Base-by-base conservation (phyloP, 345 rosid genomes). In the Laguncularia racemosa region DNA sequence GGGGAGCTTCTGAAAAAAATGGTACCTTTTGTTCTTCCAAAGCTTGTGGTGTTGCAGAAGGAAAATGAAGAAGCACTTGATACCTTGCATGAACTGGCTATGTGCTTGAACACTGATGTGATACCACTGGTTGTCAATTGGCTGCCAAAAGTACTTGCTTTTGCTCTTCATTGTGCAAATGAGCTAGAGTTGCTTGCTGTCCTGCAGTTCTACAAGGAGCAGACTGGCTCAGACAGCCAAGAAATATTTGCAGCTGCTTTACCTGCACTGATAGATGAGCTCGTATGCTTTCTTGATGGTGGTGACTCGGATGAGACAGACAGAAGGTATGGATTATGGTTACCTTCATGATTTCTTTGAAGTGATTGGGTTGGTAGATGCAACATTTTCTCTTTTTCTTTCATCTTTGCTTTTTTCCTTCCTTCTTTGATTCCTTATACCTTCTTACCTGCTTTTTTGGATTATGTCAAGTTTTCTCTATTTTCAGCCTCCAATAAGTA, bases 161-260 rank as follows among this genome's bases (percentile, higher is more conserved):
- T 80, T 83, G 91, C 96, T 67, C 95, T 89, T 52, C 84, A 81
- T 76, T 86, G 66, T 68, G 58, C 77, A 64, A 84, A 89, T 62
- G 83, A 78, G 63, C 79, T 63, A 58, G 79, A 72, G 55, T 74
- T 92, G 69, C 76, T 71, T 62, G 81, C 83, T 68, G 87, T 87
- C 50, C 76, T 92, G 76, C 84, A 84, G 65, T 84, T 89, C 71
- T 92, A 92, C 81, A 78, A 81, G 33, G 79, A 76, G 56, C 89
- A 83, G 58, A 83, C 75, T 76, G 89, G 93, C 72, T 86, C 95
- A 28, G 81, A 92, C 70, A 83, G 84, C 73, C 82, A 76, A 68
- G 98, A 92, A 78, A 83, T 89, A 53, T 92, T 89, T 72, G 70
- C 95, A 46, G 98, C 97, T 63, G 97, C 98, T 53, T 68, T 92